Percentiles rank a stretch among this genome's conserved stretches.
These are phyloP conservation scores for Cryptococcus depauperatus DNA, from an alignment of 1,284 basidiomycete genomes.

Conservation along the genomic window DNA sequence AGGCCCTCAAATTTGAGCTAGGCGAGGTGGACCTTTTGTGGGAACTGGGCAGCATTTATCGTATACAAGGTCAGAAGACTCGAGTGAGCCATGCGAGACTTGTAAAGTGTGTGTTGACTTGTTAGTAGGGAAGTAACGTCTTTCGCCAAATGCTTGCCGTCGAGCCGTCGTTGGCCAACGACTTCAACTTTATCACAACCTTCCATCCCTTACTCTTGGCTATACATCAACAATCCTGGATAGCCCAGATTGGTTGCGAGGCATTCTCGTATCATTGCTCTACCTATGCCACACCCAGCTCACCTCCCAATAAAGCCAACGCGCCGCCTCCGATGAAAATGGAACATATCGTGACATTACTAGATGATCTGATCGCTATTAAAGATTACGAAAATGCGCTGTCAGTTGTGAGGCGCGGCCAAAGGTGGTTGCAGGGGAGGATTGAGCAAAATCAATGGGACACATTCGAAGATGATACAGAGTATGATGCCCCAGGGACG, in stretches of 20 bases:
- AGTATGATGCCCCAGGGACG: conserved; percentile 59
- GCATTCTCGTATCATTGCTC: conserved; percentile 53
- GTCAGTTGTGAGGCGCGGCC: conserved; percentile 63
- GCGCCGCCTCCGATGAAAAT: conserved; percentile 30
- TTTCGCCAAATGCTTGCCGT: conserved; percentile 59
- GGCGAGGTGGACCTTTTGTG: conserved; percentile 77
- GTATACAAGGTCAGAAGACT: conserved; percentile 61
- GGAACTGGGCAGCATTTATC: conserved; percentile 78
- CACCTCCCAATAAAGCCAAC: conserved; percentile 1
- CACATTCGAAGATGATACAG: conserved; percentile 72
- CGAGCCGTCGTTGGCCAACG: conserved; percentile 62
- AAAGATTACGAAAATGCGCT: conserved; percentile 64
- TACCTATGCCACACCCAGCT: conserved; percentile 36
- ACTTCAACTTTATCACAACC: conserved; percentile 70
- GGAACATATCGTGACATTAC: conserved; percentile 58
- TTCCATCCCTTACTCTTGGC: conserved; percentile 70
- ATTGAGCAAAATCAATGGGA: conserved; percentile 67
- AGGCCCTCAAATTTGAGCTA: conserved; percentile 70
- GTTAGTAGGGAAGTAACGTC: conserved; percentile 59
- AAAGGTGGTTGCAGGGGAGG: conserved; percentile 82
- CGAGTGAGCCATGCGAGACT: conserved; percentile 55
- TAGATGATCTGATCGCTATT: conserved; percentile 70
- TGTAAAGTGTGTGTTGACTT: background rate
- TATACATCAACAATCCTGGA: conserved; percentile 57
- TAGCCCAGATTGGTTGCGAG: conserved; percentile 57